A percentile compares a stretch with the other conserved stretches of the same genome.
Evolutionary conservation across 129 eudicot species (phyloP).

Genomic region (Ambrosia artemisiifolia): DNA sequence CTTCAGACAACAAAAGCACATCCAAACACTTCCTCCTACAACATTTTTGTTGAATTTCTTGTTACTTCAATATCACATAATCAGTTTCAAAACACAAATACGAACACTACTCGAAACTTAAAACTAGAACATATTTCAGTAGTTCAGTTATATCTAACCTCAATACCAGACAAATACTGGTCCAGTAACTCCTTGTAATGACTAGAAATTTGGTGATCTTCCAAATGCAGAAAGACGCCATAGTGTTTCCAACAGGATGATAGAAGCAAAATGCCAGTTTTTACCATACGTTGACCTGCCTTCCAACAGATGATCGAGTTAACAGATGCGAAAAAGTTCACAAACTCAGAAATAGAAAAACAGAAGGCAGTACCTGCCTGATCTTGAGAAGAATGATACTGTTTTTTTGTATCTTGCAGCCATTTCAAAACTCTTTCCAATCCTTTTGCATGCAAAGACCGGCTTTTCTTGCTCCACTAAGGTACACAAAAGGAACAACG

Average conservation of each 20-base stretch:
- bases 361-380: slow-evolving; percentile 47
- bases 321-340: not conserved
- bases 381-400: slow-evolving; percentile 42
- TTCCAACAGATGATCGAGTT: slow-evolving; percentile 15
- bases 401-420: slow-evolving; percentile 47
- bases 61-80: slow-evolving; percentile 2
- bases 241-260: slow-evolving; percentile 97
- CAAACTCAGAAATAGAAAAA: not conserved
- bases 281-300: slow-evolving; percentile 45
- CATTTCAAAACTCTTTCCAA: slow-evolving; percentile 62
- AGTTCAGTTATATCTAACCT: slow-evolving; percentile 47
- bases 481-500: slow-evolving; percentile 9
- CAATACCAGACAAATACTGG: slow-evolving; percentile 77
- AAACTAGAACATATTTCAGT: slow-evolving; percentile 8
- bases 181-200: slow-evolving; percentile 55
- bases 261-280: slow-evolving; percentile 65
- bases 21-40: not conserved
- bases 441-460: slow-evolving; percentile 77
- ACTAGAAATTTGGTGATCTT: slow-evolving; percentile 46
- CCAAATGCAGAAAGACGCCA: slow-evolving; percentile 69
- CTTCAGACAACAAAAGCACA: slow-evolving; percentile 1
- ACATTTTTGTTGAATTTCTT: not conserved
- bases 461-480: slow-evolving; percentile 92
- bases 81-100: not conserved
- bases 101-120: not conserved